Conservation (phyloP, 139 green algal species). For the Diplosphaera chodatii region DNA sequence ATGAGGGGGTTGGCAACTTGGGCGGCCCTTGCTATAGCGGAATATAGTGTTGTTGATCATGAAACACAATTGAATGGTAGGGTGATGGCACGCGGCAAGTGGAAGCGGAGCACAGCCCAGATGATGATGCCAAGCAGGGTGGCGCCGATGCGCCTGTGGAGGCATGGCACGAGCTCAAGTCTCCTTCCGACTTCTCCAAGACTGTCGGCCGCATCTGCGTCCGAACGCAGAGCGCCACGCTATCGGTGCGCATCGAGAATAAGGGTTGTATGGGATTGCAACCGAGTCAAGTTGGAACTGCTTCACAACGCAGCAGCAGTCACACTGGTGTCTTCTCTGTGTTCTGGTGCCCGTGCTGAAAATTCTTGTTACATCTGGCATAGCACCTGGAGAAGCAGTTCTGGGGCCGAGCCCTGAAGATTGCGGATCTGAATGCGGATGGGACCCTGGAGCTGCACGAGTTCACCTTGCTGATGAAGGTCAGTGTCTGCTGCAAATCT, state of each 20-base stretch:
- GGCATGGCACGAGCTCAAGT: constrained; percentile 16
- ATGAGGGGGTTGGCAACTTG: no score
- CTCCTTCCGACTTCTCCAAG: constrained; percentile 9
- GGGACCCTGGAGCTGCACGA: constrained; percentile 17
- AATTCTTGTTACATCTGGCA: no score
- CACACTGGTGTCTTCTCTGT: no score
- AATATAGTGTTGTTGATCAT: no score
- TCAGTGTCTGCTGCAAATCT: background rate
- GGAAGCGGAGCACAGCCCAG: background rate
- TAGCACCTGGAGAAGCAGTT: constrained; percentile 31
- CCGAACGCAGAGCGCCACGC: constrained; percentile 10
- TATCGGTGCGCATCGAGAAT: background rate
- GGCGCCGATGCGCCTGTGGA: constrained; percentile 6
- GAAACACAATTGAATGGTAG: no score
- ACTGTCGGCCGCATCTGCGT: constrained; percentile 14
- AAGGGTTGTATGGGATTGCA: no score
- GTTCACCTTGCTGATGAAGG: constrained; percentile 25
- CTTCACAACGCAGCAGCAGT: no score
- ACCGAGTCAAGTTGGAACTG: no score
- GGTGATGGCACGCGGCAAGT: background rate
- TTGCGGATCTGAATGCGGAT: constrained; percentile 33
- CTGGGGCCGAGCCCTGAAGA: constrained; percentile 28
- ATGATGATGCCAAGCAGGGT: background rate
- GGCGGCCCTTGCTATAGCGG: no score
- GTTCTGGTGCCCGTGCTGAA: no score